phyloP scores from a whole-genome alignment of 108 stramenopile species.

The Skeletonema tropicum region DNA sequence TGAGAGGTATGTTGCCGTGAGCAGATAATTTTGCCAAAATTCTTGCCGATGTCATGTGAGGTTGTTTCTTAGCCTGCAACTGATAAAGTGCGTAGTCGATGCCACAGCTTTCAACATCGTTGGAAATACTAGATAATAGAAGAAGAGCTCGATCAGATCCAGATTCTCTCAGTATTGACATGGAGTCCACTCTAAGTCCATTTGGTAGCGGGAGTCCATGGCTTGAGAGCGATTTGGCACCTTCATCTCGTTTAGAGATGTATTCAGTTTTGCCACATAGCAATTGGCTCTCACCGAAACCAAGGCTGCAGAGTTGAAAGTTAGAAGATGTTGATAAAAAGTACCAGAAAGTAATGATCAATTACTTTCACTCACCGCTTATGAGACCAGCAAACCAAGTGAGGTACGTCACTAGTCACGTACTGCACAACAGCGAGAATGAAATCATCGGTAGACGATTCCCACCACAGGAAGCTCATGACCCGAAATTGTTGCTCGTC shows the following conservation, averaged over 20 bases:
- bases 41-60: slow-evolving; percentile 10
- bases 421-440: slow-evolving; percentile 46
- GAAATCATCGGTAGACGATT: slow-evolving; percentile 26
- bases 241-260: background rate
- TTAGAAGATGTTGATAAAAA: background rate
- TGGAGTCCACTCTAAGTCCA: slow-evolving; percentile 29
- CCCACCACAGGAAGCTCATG: slow-evolving; percentile 40
- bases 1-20: slow-evolving; percentile 20
- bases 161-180: slow-evolving; percentile 38
- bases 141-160: slow-evolving; percentile 33
- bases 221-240: background rate
- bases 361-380: slow-evolving; percentile 14
- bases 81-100: slow-evolving; percentile 40
- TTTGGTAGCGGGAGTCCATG: slow-evolving; percentile 27
- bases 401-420: slow-evolving; percentile 8
- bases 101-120: slow-evolving; percentile 2
- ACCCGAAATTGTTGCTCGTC: slow-evolving; percentile 45
- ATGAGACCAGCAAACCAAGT: slow-evolving; percentile 42
- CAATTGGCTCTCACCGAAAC: slow-evolving; percentile 37
- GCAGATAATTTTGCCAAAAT: slow-evolving; percentile 23
- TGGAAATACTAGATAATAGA: slow-evolving; percentile 22
- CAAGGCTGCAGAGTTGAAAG: slow-evolving; percentile 17
- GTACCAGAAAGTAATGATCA: background rate
- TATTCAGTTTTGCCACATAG: slow-evolving; percentile 12
- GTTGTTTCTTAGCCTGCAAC: slow-evolving; percentile 13